Base-by-base conservation (phyloP, 2,329 filamentous ascomycete genomes). In the Xylariales sp. region DNA sequence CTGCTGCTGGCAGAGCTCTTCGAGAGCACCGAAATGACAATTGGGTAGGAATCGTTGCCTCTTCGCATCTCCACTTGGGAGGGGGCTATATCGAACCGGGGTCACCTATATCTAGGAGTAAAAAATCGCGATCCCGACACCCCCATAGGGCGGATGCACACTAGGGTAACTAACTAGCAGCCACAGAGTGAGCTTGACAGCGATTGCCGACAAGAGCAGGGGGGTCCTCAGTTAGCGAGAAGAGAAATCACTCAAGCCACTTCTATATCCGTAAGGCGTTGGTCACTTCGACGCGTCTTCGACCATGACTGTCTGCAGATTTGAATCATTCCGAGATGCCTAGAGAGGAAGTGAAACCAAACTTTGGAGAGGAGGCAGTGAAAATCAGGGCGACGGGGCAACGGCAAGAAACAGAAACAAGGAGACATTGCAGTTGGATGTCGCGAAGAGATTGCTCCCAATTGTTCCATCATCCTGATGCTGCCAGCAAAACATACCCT, bases 41-140 rank as follows among this genome's bases (percentile, higher is more conserved):
- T 40, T 40, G 38, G 38, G 38, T 27, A 40, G 38, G 38, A 27
- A 40, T 32, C 29, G 24, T 32, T 32, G 48, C 52, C 50, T 47
- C 51, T 48, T 48, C 45, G 53, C 47, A 47, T 44, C 57, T 59
- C 56, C 57, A 54, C 56, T 60, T 46, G 50, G 55, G 53, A 53
- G 58, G 55, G 55, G 57, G 51, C 51, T 60, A 59, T 59, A 60
- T 46, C 50, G 38, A 48, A 55, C 57, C 48, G 50, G 58, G 58
- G 58, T 58, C 45, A 48, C 52, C 47, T 59, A 61, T 61, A 61
- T 51, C 53, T 57, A 47, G 45, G 51, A 51, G 53, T 49, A 47
- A 49, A 52, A 51, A 58, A 49, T 49, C 53, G 47, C 47, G 51
- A 57, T 58, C 54, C 55, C 40, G 54, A 54, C 56, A 55, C 51